Conservation (phyloP, 495 filamentous ascomycete species). For the Penicillium odoratum region DNA sequence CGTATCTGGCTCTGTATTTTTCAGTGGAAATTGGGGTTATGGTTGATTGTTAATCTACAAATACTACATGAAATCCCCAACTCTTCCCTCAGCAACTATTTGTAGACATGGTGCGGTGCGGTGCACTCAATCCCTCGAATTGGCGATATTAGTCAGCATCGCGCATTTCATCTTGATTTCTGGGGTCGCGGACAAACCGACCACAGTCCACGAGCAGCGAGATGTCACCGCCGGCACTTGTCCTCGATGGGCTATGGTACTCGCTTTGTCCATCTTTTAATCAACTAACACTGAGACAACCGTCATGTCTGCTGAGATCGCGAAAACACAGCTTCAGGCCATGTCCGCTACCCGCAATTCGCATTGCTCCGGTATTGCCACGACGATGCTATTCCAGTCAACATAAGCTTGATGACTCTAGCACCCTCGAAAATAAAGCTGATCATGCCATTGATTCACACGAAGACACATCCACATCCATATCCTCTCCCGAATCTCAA, state of each 20-base stretch:
- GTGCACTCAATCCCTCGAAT: background rate
- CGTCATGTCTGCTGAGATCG: slow-evolving; percentile 9
- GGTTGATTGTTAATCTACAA: slow-evolving; percentile 25
- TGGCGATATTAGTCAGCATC: slow-evolving; percentile 1
- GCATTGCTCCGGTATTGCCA: slow-evolving; percentile 11
- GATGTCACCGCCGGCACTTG: slow-evolving; percentile 49
- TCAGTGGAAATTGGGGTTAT: slow-evolving; percentile 35
- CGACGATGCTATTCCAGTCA: slow-evolving; percentile 29
- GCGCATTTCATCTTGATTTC: background rate
- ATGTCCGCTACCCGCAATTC: slow-evolving; percentile 6
- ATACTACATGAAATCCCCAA: slow-evolving; percentile 18
- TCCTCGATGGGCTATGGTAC: slow-evolving; percentile 65
- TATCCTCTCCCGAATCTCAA: background rate
- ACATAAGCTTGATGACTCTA: background rate
- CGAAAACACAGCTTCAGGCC: slow-evolving; percentile 15
- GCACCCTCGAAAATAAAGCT: background rate
- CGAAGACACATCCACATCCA: background rate
- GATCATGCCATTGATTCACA: background rate
- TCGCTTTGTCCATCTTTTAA: slow-evolving; percentile 63
- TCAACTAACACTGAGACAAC: slow-evolving; percentile 14
- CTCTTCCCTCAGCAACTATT: background rate
- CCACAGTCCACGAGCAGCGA: slow-evolving; percentile 12
- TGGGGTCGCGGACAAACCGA: background rate
- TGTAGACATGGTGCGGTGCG: background rate
- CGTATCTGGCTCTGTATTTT: slow-evolving; percentile 47